Evolutionary conservation across 2,329 filamentous ascomycete genomes (phyloP).

Genomic region (Penicillium concentricum): DNA sequence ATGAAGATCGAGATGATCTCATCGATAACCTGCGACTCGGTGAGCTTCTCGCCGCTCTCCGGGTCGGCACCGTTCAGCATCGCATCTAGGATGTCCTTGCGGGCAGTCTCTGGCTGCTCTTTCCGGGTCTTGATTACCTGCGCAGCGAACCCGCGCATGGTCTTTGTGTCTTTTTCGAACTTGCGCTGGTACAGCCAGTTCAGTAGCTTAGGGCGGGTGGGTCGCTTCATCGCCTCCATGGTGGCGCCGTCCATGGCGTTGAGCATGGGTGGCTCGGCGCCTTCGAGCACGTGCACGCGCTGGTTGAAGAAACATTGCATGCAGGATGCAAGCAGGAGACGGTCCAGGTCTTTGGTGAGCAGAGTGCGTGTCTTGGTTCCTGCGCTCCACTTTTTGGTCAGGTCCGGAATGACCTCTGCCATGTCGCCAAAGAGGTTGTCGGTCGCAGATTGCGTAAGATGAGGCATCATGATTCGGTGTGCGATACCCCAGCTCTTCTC

Average conservation of each 20-base stretch:
- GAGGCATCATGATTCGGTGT: conserved; percentile 46
- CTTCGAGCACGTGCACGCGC: conserved; percentile 48
- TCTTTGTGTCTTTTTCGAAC: conserved; percentile 53
- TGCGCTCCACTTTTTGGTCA: conserved; percentile 50
- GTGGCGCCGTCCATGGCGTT: conserved; percentile 56
- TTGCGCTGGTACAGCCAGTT: conserved; percentile 55
- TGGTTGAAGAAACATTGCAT: conserved; percentile 52
- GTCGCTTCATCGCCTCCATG: conserved; percentile 56
- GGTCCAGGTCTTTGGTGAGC: conserved; percentile 50
- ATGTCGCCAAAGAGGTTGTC: conserved; percentile 48
- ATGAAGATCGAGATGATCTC: conserved; percentile 65
- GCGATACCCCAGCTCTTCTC: conserved; percentile 65
- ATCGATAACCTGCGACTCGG: conserved; percentile 60
- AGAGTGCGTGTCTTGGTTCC: conserved; percentile 37
- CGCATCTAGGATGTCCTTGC: conserved; percentile 58
- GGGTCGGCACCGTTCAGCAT: conserved; percentile 60
- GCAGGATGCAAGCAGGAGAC: conserved; percentile 53
- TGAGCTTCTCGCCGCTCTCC: conserved; percentile 57
- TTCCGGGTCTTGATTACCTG: conserved; percentile 56
- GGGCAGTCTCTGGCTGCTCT: conserved; percentile 50
- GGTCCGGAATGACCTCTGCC: conserved; percentile 46
- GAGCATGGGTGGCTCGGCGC: conserved; percentile 50
- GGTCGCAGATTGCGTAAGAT: conserved; percentile 44
- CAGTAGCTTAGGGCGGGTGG: conserved; percentile 51
- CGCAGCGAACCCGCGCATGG: conserved; percentile 54